Base-by-base conservation (phyloP, 331 rosid species). In the Acacia concinna region DNA sequence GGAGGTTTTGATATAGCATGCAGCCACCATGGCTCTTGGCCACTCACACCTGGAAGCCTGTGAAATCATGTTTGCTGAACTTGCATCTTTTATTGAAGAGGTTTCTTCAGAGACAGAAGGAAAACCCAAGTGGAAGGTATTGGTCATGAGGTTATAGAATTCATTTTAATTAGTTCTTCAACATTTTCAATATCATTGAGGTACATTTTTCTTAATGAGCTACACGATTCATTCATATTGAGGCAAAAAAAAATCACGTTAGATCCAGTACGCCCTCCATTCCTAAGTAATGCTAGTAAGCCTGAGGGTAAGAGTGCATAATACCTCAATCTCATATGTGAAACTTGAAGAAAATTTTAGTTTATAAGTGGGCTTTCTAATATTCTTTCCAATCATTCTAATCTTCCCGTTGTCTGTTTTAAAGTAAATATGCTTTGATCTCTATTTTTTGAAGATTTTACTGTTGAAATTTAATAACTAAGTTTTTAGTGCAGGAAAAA, bases 21-120 rank as follows among this genome's bases (percentile, higher is more conserved):
- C 97, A 81, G 99, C 98, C 76, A 93, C 98, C 75, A 91, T 91
- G 99, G 97, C 97, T 81, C 98, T 96, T 81, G 99, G 99, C 83
- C 97, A 89, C 87, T 91, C 99, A 5, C 99, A 96, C 86, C 79
- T 96, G 76, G 97, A 96, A 81, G 94, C 95, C 21, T 89, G 98
- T 71, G 99, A 96, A 89, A 87, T 80, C 79, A 93, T 96, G 98
- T 96, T 96, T 82, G 70, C 92, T 4, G 99, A 96, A 89, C 98
- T 96, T 83, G 86, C 94, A 38, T 73, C 90, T 88, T 96, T 93
- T 85, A 89, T 91, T 77, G 98, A 96, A 8, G 99, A 93, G 84
- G 86, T 93, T 84, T 93, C 99, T 46, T 77, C 79, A 5, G 99
- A 96, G 88, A 89, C 97, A 10, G 99, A 96, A 79, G 97, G 89